Base-by-base conservation (phyloP, 2,329 filamentous ascomycete species). In the Coniella vitis region DNA sequence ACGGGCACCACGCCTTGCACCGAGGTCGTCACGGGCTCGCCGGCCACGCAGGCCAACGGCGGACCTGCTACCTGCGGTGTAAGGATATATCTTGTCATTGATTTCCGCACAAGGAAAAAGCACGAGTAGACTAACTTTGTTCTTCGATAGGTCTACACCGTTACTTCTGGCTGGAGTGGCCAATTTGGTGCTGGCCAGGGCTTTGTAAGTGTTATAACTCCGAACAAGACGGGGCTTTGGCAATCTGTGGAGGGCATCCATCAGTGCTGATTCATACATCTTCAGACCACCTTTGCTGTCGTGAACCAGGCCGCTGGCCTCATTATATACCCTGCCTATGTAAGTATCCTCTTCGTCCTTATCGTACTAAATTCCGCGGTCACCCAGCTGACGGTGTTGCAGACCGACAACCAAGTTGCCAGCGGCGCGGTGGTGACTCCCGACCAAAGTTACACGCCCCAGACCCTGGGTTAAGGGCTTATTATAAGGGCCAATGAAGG, bases 111-210 rank as follows among this genome's bases (percentile, higher is more conserved):
- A n/a, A n/a, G n/a, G n/a, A n/a, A n/a, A n/a, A n/a, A n/a, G n/a
- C n/a, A n/a, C n/a, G n/a, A n/a, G n/a, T n/a, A n/a, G n/a, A n/a
- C n/a, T n/a, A n/a, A n/a, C n/a, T n/a, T n/a, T n/a, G n/a, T n/a
- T 8, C 45, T 31, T 10, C 21, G 2, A 31, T 13, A 47, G 45
- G 45, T 58, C 50, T 80, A 68, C 67, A 73, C 68, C 54, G 57
- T 80, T 58, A 74, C 72, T 44, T 71, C 71, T 2, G 72, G 73
- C 65, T 80, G 76, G 76, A 75, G 70, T 60, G 75, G 69, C 59
- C 70, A 77, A 57, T 80, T 79, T 55, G 77, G 75, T 43, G 49
- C 63, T 12, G 70, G 61, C 53, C 65, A 72, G 21, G 76, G 74
- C 55, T 80, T 79, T 67, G 45, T 47, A 38, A 14, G 45, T 47